Base-by-base conservation (phyloP, 768 basidiomycete genomes). In the Mycena floridula region DNA sequence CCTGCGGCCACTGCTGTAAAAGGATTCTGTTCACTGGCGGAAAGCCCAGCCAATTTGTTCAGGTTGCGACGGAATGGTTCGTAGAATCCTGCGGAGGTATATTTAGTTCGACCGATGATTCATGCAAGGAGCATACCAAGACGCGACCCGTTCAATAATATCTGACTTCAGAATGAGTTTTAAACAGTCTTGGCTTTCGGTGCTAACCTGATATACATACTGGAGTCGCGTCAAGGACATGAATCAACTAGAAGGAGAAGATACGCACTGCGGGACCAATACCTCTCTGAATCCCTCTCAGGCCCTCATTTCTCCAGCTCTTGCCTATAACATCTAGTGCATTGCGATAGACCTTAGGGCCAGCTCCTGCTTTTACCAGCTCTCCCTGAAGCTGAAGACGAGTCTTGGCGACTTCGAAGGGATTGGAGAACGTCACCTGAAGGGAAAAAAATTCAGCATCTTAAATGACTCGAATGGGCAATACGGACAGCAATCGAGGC, bases 381-480 rank as follows among this genome's bases (percentile, higher is more conserved):
- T 98, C 96, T 21, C 95, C 96, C 59, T 98, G 93, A 21, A 99
- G 76, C 61, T 99, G 96, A 41, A 99, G 67, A 44, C 95, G 85
- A 32, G 96, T 98, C 66, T 98, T 98, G 37, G 89, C 87, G 18
- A 93, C 90, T 54, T 85, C 85, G 4, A 82, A 82, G 11, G 84
- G 81, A 52, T 89, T 89, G 4, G 85, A 87, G 44, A 89, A 66
- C 7, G 87, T 87, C 40, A 89, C 85, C 87, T 89, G 54, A 7
- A 46, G 12, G 26, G 37, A n/a, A n/a, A 52, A 50, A 36, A 47
- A 48, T 21, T 37, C 45, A 44, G 43, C 46, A 23, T n/a, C 42
- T 23, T 40, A 28, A 43, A 42, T 24, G 16, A 40, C 16, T 22
- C 24, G 9, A 21, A 35, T 40, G n/a, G 28, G 9, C 40, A 45